Evolutionary conservation across 345 rosid genomes (phyloP).

Genomic region (Populus davidiana): DNA sequence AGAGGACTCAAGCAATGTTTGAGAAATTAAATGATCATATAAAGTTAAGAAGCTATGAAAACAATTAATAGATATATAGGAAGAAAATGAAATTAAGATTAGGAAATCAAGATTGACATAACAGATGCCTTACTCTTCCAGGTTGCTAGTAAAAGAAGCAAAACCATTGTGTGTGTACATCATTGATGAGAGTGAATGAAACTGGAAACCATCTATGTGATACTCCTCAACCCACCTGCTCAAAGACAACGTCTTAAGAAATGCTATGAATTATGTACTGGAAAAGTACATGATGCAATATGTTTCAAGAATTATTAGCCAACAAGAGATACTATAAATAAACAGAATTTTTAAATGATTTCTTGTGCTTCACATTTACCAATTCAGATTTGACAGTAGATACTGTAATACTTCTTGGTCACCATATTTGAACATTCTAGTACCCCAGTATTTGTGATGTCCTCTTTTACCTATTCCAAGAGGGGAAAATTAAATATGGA

Average conservation of each 20-base stretch:
- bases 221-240: constrained; percentile 93
- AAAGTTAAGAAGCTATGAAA: background rate
- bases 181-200: constrained; percentile 95
- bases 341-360: constrained; percentile 1
- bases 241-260: constrained; percentile 34
- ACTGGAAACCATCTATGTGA: constrained; percentile 89
- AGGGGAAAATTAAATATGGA: background rate
- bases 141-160: constrained; percentile 70
- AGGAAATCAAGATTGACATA: constrained; percentile 2
- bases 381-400: constrained; percentile 88
- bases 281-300: background rate
- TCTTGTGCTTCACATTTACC: constrained; percentile 47
- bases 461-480: constrained; percentile 79
- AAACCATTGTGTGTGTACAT: constrained; percentile 92
- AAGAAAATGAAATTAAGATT: background rate
- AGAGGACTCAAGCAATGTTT: background rate
- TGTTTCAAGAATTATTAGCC: background rate
- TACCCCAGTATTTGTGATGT: constrained; percentile 94
- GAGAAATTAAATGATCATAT: background rate
- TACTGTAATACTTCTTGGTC: constrained; percentile 87
- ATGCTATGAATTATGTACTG: constrained; percentile 15
- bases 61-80: background rate
- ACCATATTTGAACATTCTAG: constrained; percentile 92
- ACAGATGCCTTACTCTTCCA: constrained; percentile 78
- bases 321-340: background rate